Evolutionary conservation across 257 asterid genomes (phyloP), one percentile per base, ranked within the genome.

Genomic region (Lantana camara): DNA sequence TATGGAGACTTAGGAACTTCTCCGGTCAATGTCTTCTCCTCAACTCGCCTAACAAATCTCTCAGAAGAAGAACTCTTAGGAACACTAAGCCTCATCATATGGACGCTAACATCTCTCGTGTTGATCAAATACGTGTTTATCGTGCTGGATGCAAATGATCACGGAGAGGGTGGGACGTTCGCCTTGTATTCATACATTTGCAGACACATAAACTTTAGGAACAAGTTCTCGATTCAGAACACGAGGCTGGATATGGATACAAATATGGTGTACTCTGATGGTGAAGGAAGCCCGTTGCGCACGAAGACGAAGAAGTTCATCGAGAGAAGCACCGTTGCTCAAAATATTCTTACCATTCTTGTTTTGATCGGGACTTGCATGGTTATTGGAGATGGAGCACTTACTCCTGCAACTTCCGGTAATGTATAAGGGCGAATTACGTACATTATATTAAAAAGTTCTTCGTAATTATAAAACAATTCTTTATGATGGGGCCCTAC

Each of bases 121-220:
- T 63, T 89, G 80, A 59, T 89, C 21, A n/a, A n/a, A n/a, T n/a
- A n/a, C n/a, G n/a, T n/a, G n/a, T n/a, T n/a, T n/a, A n/a, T n/a
- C n/a, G n/a, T 86, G 12, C 59, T 81, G 6, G 80, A 80, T 22
- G 96, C 93, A 0, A 73, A 89, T 51, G 95, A 89, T 74, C 83
- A 89, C n/a, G 96, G 96, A 3, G 96, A 89, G 73, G 96, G 95
- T 3, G 95, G 96, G 0, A 84, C 96, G 5, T 89, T 89, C 32
- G 95, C 96, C n/a, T 67, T 84, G 64, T 89, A 89, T 49, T 89
- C 93, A 0, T 74, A 64, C 27, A 72, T 86, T 6, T 77, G 84
- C 15, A 82, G 80, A n/a, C 89, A 84, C n/a, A n/a, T n/a, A n/a
- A n/a, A n/a, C n/a, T n/a, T n/a, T n/a, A n/a, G n/a, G n/a, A n/a